A percentile compares a stretch with the other conserved stretches of the same genome.
Conservation (phyloP, 805 yeast species). For the Peterozyma toletana region DNA sequence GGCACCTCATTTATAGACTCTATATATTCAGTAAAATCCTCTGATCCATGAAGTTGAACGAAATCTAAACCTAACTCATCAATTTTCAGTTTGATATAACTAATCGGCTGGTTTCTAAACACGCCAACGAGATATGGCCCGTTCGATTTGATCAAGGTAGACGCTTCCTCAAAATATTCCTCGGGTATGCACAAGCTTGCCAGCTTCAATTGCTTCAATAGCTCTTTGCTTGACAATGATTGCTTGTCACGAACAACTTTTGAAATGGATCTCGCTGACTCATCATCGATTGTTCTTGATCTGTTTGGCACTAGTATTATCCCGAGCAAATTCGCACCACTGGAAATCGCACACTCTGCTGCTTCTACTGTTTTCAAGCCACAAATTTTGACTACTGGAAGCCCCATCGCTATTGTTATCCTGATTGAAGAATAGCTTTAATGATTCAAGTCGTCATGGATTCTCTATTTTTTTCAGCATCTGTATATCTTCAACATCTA, state of each 20-base stretch:
- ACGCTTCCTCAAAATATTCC: slow-evolving; percentile 24
- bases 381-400: slow-evolving; percentile 67
- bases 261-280: slow-evolving; percentile 40
- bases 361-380: slow-evolving; percentile 67
- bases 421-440: too few species aligned
- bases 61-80: slow-evolving; percentile 53
- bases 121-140: slow-evolving; percentile 86
- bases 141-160: slow-evolving; percentile 16
- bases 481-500: too few species aligned
- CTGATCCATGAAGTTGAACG: slow-evolving; percentile 85
- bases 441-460: too few species aligned
- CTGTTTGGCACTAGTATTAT: slow-evolving; percentile 82
- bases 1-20: slow-evolving; percentile 33
- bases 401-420: too few species aligned
- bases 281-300: slow-evolving; percentile 54
- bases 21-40: slow-evolving; percentile 43
- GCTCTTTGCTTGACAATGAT: slow-evolving; percentile 16
- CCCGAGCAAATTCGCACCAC: slow-evolving; percentile 77
- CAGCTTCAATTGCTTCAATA: slow-evolving; percentile 15
- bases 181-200: slow-evolving; percentile 6
- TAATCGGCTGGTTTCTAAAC: slow-evolving; percentile 72
- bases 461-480: too few species aligned
- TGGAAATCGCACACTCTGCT: slow-evolving; percentile 60
- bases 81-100: slow-evolving; percentile 43
- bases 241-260: slow-evolving; percentile 20